phyloP scores from a whole-genome alignment of 1,284 basidiomycete species.

The Wallemia mellicola region DNA sequence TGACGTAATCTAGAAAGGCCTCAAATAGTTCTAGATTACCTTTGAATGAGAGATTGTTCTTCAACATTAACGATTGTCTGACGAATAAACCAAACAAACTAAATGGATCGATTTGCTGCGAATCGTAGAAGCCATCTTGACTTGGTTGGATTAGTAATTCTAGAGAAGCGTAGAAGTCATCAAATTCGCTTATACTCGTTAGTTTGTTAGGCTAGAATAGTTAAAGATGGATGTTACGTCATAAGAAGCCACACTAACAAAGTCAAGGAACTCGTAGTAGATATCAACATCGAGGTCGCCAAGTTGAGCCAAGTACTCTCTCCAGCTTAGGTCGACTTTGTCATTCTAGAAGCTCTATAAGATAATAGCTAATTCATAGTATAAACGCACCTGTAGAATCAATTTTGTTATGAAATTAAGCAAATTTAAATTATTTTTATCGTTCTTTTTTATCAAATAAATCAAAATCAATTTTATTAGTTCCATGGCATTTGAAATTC shows the following conservation, averaged over 20 bases:
- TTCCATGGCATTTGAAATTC: too few species aligned
- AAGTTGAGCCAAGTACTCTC: too few species aligned
- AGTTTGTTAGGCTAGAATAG: neutral
- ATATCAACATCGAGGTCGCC: too few species aligned
- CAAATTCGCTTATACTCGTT: neutral
- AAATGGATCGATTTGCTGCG: neutral
- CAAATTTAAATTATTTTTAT: neutral
- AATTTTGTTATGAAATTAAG: neutral
- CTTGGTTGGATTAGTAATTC: neutral
- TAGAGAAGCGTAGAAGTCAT: neutral
- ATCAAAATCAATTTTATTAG: neutral
- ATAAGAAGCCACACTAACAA: too few species aligned
- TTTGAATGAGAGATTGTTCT: neutral
- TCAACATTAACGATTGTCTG: neutral
- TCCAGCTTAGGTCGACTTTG: neutral
- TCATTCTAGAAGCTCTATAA: too few species aligned
- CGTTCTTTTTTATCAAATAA: neutral
- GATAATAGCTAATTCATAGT: too few species aligned
- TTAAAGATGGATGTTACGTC: too few species aligned
- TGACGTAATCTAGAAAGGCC: neutral
- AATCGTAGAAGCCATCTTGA: neutral
- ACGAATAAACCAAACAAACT: neutral
- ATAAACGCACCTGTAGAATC: neutral
- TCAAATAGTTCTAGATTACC: neutral
- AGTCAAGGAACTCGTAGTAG: too few species aligned